A percentile compares a stretch with the other conserved stretches of the same genome.
Evolutionary conservation across 208 protist species (phyloP).

Genomic region (Leishmania guyanensis): DNA sequence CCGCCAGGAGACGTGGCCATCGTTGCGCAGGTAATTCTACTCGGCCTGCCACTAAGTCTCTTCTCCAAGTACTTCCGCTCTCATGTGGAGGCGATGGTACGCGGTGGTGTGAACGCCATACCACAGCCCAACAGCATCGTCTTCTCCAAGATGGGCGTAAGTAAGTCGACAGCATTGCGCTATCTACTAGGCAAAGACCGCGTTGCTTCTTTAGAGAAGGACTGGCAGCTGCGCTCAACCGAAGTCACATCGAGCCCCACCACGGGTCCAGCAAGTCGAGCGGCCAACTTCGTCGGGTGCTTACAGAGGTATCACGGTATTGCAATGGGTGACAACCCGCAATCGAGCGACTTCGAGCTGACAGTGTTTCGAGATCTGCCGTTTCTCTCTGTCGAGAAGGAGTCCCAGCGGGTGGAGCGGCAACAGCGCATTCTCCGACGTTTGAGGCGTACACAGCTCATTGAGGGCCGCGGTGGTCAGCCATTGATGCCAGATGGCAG

Average conservation of each 20-base stretch:
- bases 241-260: background rate
- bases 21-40: slow-evolving; percentile 81
- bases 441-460: slow-evolving; percentile 33
- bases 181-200: slow-evolving; percentile 70
- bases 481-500: slow-evolving; percentile 50
- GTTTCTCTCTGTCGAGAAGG: slow-evolving; percentile 80
- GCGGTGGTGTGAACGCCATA: slow-evolving; percentile 66
- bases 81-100: slow-evolving; percentile 43
- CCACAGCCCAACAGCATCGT: slow-evolving; percentile 91
- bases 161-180: slow-evolving; percentile 81
- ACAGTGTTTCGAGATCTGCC: slow-evolving; percentile 72
- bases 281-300: slow-evolving; percentile 32
- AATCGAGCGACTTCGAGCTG: slow-evolving; percentile 81
- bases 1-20: slow-evolving; percentile 14
- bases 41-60: slow-evolving; percentile 73
- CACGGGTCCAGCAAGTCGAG: slow-evolving; percentile 7
- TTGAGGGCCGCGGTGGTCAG: slow-evolving; percentile 21
- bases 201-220: slow-evolving; percentile 18
- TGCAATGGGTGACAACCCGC: slow-evolving; percentile 85
- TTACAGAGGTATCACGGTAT: slow-evolving; percentile 44
- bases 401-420: slow-evolving; percentile 60
- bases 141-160: slow-evolving; percentile 86
- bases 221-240: slow-evolving; percentile 12
- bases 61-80: slow-evolving; percentile 71
- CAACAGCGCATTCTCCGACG: slow-evolving; percentile 65